Evolutionary conservation across 2,329 filamentous ascomycete species (phyloP).

Genomic region (Aurifilum marmelostoma): DNA sequence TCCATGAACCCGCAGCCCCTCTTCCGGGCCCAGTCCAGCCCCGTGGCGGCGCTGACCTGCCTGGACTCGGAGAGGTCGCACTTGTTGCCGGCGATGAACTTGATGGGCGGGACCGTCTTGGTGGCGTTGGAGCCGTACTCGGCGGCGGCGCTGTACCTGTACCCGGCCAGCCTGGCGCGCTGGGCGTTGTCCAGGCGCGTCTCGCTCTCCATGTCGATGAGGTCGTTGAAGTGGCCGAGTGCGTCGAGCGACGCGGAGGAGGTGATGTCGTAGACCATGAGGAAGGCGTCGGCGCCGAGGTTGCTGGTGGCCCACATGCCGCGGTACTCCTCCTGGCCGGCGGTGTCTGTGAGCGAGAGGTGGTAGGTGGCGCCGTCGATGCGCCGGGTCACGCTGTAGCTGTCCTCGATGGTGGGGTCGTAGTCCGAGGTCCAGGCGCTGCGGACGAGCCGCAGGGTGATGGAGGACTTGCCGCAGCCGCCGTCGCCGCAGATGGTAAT

Average conservation of each 20-base stretch:
- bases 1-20: conserved; percentile 86
- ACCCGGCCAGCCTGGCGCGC: conserved; percentile 51
- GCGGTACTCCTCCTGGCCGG: conserved; percentile 88
- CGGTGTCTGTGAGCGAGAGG: conserved; percentile 79
- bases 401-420: conserved; percentile 81
- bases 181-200: conserved; percentile 65
- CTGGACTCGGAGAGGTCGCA: conserved; percentile 75
- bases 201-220: conserved; percentile 83
- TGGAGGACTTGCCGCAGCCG: conserved; percentile 83
- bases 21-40: conserved; percentile 76
- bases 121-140: conserved; percentile 41
- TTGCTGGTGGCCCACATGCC: conserved; percentile 83
- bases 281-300: conserved; percentile 78
- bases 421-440: conserved; percentile 85
- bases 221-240: conserved; percentile 77
- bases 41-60: conserved; percentile 69
- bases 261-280: conserved; percentile 89
- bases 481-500: conserved; percentile 88
- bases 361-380: conserved; percentile 83
- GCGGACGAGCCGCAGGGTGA: conserved; percentile 79
- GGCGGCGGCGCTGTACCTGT: conserved; percentile 40
- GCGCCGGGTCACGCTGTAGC: conserved; percentile 78
- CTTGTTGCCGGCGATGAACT: conserved; percentile 86
- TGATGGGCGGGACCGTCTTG: conserved; percentile 70
- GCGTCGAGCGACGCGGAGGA: conserved; percentile 68